Percentiles rank a stretch among this genome's conserved stretches.
Evolutionary conservation across 768 basidiomycete genomes (phyloP).

Genomic region (Lactifluus volemus): DNA sequence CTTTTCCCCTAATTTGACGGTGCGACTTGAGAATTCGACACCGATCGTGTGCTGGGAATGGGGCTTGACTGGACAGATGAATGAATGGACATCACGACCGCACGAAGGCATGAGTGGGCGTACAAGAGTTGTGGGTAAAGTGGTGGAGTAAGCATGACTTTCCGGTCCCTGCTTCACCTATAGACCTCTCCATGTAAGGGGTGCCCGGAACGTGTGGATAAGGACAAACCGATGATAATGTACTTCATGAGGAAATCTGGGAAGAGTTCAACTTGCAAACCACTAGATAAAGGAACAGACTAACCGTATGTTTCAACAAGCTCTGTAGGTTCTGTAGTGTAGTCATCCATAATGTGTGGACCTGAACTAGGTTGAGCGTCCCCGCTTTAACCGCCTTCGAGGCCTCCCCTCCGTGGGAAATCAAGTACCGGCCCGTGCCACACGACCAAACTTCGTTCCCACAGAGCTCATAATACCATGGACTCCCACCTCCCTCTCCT

Average conservation of each 20-base stretch:
- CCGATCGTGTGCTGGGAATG: slow-evolving; percentile 98
- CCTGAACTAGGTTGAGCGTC: not conserved
- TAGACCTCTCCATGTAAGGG: not conserved
- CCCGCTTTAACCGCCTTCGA: not conserved
- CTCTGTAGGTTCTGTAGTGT: slow-evolving; percentile 80
- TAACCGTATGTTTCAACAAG: slow-evolving; percentile 90
- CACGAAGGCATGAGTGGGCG: slow-evolving; percentile 26
- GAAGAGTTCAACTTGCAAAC: not conserved
- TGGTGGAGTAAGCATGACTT: slow-evolving; percentile 97
- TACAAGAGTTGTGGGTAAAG: slow-evolving; percentile 93
- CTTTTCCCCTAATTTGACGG: slow-evolving; percentile 88
- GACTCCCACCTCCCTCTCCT: slow-evolving; percentile 64
- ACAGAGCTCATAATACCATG: slow-evolving; percentile 65
- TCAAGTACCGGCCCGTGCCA: not conserved
- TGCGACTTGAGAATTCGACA: slow-evolving; percentile 94
- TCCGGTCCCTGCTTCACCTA: slow-evolving; percentile 94
- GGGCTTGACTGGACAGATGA: slow-evolving; percentile 65
- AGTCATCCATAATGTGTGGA: slow-evolving; percentile 49
- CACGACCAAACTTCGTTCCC: slow-evolving; percentile 32
- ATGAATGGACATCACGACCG: not conserved
- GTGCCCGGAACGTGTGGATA: not conserved
- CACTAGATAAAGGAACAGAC: not conserved
- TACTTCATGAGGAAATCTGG: slow-evolving; percentile 98
- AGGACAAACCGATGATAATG: slow-evolving; percentile 77
- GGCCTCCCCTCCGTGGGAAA: not conserved